Evolutionary conservation across 345 rosid genomes (phyloP).

Genomic region (Eucalyptus melliodora): DNA sequence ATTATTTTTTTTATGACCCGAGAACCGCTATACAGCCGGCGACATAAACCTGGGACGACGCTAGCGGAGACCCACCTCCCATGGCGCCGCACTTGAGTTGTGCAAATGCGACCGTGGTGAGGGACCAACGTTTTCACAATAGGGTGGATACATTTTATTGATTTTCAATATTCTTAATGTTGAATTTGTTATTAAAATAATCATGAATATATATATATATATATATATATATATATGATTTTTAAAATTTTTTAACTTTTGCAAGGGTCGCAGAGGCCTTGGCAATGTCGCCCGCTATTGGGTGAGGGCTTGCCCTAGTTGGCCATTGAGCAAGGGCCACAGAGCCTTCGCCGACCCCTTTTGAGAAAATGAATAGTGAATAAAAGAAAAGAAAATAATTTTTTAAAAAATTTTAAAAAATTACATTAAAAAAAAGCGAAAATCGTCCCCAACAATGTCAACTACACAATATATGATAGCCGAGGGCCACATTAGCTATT

Average conservation of each 20-base stretch:
- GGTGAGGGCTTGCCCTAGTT: background rate
- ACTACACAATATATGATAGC: background rate
- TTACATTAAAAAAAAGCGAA: background rate
- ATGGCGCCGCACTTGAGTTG: no score
- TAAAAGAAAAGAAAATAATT: background rate
- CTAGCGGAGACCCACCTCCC: rapidly evolving
- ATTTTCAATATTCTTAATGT: background rate
- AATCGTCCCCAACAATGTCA: background rate
- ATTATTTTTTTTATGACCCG: no score
- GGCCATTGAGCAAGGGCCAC: background rate
- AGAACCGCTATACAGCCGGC: no score
- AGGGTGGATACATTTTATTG: background rate
- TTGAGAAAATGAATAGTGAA: background rate
- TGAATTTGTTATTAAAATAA: background rate
- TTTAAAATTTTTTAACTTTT: background rate
- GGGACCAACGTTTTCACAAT: no score
- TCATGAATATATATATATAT: background rate
- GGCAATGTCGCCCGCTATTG: background rate
- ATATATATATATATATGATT: no score
- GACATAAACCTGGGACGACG: no score
- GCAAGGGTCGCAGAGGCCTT: background rate
- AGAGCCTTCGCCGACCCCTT: background rate
- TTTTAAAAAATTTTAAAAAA: no score
- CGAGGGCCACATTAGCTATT: background rate
- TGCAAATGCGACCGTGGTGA: rapidly evolving